Evolutionary conservation across 345 rosid genomes (phyloP), one percentile per base, ranked within the genome.

Genomic region (Citrus mangshanensis): DNA sequence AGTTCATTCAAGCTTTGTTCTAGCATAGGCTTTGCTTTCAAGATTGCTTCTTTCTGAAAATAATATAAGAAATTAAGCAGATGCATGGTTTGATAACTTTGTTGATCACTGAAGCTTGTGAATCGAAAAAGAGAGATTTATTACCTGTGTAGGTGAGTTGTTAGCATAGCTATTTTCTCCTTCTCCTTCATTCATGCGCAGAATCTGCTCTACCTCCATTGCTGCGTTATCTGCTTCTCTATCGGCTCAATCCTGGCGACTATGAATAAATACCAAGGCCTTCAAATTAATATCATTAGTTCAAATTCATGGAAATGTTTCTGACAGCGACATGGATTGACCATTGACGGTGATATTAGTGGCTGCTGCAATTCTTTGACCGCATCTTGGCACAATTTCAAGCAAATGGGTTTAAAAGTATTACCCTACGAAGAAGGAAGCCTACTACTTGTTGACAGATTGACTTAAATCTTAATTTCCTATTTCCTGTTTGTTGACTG

Each of bases 141-240:
- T 9, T 3, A 72, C 83, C 54, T 72, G 83, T 71, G 37, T 32
- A 6, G 59, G 58, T 16, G 78, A 81, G 64, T 81, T 81, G 14
- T 59, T 77, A n/a, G 77, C 73, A 49, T 81, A 77, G 62, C 84
- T 77, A 5, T 64, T 30, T 4, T 72, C 75, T 65, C 81, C 84
- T 7, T 81, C 74, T 59, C 84, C 84, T 46, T 6, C 70, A 27
- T 72, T 81, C 75, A 81, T 67, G 65, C 37, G 81, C 0, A 77
- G 65, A 37, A 77, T 35, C 25, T 73, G 27, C 35, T 27, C 62
- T 4, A 65, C 5, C n/a, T 61, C 65, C 65, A 61, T 61, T 12
- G 13, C 65, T 61, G 18, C 64, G 25, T 13, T 9, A 9, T 27
- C 32, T 61, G 28, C 19, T 54, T 9, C 65, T 61, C 65, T 27